A percentile compares a stretch with the other conserved stretches of the same genome.
These are phyloP conservation scores for Metschnikowia reukaufii DNA, from an alignment of 805 yeast genomes.

Conservation along the genomic window DNA sequence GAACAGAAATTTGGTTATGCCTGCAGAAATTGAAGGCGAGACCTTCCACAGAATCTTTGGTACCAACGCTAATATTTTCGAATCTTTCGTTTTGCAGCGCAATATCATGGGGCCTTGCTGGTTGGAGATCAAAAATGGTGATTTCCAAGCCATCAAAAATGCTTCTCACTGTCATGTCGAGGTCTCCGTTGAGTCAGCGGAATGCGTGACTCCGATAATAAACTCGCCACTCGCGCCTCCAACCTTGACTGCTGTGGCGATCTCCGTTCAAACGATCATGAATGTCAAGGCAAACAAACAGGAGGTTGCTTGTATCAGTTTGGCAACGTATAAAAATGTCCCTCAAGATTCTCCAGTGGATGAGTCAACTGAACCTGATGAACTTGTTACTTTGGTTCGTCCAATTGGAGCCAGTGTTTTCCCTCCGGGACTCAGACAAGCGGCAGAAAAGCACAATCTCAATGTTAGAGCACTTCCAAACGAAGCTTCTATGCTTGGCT, in stretches of 20 bases:
- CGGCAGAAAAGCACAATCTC: slow-evolving; percentile 55
- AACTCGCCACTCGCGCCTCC: slow-evolving; percentile 55
- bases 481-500: slow-evolving; percentile 72
- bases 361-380: slow-evolving; percentile 59
- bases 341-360: slow-evolving; percentile 76
- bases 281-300: slow-evolving; percentile 73
- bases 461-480: slow-evolving; percentile 60
- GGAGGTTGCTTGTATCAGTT: slow-evolving; percentile 81
- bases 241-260: slow-evolving; percentile 62
- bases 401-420: slow-evolving; percentile 65
- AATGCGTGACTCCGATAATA: slow-evolving; percentile 47
- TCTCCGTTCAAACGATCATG: slow-evolving; percentile 79
- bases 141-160: slow-evolving; percentile 56
- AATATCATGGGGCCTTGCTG: slow-evolving; percentile 98
- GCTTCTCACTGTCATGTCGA: slow-evolving; percentile 84
- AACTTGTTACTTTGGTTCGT: slow-evolving; percentile 69
- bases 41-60: slow-evolving; percentile 84
- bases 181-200: slow-evolving; percentile 54
- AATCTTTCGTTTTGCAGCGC: slow-evolving; percentile 77
- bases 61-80: slow-evolving; percentile 69
- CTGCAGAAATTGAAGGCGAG: slow-evolving; percentile 67
- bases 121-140: slow-evolving; percentile 70
- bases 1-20: slow-evolving; percentile 47
- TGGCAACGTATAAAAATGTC: slow-evolving; percentile 66
- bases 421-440: slow-evolving; percentile 73